Base-by-base conservation (phyloP, 176 grass and related monocot species). In the Aegilops bicornis region DNA sequence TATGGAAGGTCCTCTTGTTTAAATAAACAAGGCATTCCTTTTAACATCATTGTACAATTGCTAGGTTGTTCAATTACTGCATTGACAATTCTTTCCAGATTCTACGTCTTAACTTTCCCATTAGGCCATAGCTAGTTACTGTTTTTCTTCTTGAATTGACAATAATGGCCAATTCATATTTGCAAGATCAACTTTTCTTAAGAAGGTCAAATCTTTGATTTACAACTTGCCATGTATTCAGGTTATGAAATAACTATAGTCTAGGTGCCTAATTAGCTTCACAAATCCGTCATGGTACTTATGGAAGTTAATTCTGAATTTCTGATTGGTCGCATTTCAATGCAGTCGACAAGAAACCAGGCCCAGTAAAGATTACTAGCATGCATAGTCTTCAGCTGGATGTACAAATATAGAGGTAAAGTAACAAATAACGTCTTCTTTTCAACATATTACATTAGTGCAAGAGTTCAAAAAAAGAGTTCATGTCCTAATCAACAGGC, bases 331-430 rank as follows among this genome's bases (percentile, higher is more conserved):
- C 47, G 8, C 9, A 3, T 56, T 11, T 77, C 22, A 31, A 31
- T 42, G 61, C 81, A 79, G 87, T 27, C 16, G 16, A 79, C 8
- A 83, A 50, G 12, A 75, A 29, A 30, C 4, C 7, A 47, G 2
- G 25, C 14, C 27, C 64, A 17, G 2, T 6, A 19, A 74, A 81
- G 68, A 85, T 85, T 85, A 50, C 11, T 64, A 4, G 9, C 29
- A 37, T 71, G 27, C 64, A n/a, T 20, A 78, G 5, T 1, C 10
- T 65, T 84, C 63, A 0, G 11, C 22, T 89, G 66, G 65, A 43
- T 10, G 5, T 66, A 13, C 42, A 74, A 74, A 39, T 12, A 16
- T 14, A 84, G 29, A 88, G 80, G 86, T 88, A 83, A 23, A 64
- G 63, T 12, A 17, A 64, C 1, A 48, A 19, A 0, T 77, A 1